Conservation (phyloP, 2,329 filamentous ascomycete genomes). For the Aspergillus hortae region DNA sequence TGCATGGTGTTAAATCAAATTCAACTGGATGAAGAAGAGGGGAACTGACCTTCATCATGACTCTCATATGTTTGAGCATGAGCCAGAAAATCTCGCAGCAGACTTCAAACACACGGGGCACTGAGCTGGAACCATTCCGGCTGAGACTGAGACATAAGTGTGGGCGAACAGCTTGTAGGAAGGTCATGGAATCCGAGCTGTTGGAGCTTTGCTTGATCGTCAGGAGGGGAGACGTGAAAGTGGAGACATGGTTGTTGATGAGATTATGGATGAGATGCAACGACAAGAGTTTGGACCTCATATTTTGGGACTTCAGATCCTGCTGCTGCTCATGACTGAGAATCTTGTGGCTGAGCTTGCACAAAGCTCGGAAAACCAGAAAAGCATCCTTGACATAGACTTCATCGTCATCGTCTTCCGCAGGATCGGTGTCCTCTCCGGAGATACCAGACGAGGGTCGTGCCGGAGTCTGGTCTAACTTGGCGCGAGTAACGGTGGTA, state of each 20-base stretch:
- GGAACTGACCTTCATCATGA: slow-evolving; percentile 75
- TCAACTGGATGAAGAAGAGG: background rate
- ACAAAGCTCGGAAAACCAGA: slow-evolving; percentile 94
- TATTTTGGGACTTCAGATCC: slow-evolving; percentile 88
- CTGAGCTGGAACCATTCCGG: slow-evolving; percentile 89
- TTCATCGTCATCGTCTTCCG: slow-evolving; percentile 76
- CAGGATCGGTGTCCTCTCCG: slow-evolving; percentile 38
- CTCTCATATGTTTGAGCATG: slow-evolving; percentile 89
- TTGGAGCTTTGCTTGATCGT: slow-evolving; percentile 89
- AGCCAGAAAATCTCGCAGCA: slow-evolving; percentile 98
- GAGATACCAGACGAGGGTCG: slow-evolving; percentile 37
- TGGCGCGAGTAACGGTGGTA: slow-evolving; percentile 62
- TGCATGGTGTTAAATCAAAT: slow-evolving; percentile 32
- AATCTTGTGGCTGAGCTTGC: slow-evolving; percentile 92
- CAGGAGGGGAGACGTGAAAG: slow-evolving; percentile 88
- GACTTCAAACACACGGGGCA: slow-evolving; percentile 89
- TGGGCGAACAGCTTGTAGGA: slow-evolving; percentile 93
- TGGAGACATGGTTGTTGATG: slow-evolving; percentile 85
- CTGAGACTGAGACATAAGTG: slow-evolving; percentile 94
- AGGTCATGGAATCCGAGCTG: slow-evolving; percentile 77
- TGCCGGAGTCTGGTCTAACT: slow-evolving; percentile 45
- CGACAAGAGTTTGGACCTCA: slow-evolving; percentile 94
- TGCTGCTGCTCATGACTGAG: slow-evolving; percentile 86
- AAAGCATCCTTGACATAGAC: slow-evolving; percentile 97
- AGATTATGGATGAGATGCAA: slow-evolving; percentile 93